A percentile compares a stretch with the other conserved stretches of the same genome.
Evolutionary conservation across 2,329 filamentous ascomycete species (phyloP).

Genomic region (Aspergillus tanneri): DNA sequence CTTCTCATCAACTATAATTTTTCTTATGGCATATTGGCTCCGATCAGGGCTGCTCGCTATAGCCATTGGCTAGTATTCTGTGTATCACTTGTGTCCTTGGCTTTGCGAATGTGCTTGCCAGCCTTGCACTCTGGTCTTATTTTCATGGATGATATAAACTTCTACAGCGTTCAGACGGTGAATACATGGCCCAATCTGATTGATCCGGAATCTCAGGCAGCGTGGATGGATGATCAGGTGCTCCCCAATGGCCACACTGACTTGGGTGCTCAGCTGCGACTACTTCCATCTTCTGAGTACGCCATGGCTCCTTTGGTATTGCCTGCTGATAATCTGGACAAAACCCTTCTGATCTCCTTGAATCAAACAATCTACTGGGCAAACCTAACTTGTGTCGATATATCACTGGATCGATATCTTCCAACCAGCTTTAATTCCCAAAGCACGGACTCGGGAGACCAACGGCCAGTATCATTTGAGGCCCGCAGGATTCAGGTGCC

Average conservation of each 20-base stretch:
- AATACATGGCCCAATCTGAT: conserved; percentile 10
- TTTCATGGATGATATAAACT: not conserved
- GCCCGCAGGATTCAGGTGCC: not conserved
- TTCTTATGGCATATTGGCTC: conserved; percentile 16
- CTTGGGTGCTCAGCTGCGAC: not conserved
- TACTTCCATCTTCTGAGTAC: not conserved
- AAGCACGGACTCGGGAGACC: not conserved
- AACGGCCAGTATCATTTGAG: not conserved
- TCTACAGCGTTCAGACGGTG: not conserved
- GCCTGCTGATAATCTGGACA: conserved; percentile 8
- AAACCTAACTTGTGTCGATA: conserved; percentile 13
- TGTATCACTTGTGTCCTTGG: conserved; percentile 17
- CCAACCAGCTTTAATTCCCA: not conserved
- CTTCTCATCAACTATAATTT: conserved; percentile 25
- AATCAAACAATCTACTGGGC: conserved; percentile 22
- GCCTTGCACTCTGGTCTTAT: conserved; percentile 21
- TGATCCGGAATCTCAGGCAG: conserved; percentile 1
- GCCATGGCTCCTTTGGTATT: conserved; percentile 1
- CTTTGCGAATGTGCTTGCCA: conserved; percentile 17
- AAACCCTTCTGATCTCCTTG: conserved; percentile 7
- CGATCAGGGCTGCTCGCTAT: conserved; percentile 18
- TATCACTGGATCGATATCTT: not conserved
- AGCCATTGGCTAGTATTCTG: conserved; percentile 21
- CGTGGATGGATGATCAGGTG: conserved; percentile 1
- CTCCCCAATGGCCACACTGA: not conserved